Base-by-base conservation (phyloP, 495 filamentous ascomycete species). In the Aspergillus biplanus region DNA sequence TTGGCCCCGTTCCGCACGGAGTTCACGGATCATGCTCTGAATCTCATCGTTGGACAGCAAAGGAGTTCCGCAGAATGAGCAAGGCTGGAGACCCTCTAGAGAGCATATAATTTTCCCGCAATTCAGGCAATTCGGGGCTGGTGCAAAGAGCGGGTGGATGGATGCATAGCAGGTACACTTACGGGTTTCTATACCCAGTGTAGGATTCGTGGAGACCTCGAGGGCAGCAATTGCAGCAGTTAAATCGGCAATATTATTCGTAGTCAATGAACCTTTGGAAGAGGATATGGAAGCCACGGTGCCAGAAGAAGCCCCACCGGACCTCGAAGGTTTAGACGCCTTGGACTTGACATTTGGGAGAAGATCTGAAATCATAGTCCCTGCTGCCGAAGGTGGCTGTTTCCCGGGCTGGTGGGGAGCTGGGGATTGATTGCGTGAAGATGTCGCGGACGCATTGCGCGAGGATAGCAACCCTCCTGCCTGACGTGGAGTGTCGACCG, bases 101-200 rank as follows among this genome's bases (percentile, higher is more conserved):
- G 96, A 86, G 74, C 95, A 99, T 57, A 98, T 89, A n/a, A 99
- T 92, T 74, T 98, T 97, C 57, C 95, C 95, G 71, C 95, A 99
- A 65, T 84, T 87, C 18, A 95, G 79, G 65, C 95, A 99, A 71
- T 98, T 99, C 4, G 96, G 95, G 0, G 93, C 91, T 0, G 93
- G 91, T 9, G 83, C 84, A 11, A 97, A 87, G 9, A 97, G 80
- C 5, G 96, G 90, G 68, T 99, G 95, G 2, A 91, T 84, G 4
- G 89, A 82, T 0, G 90, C 95, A 63, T 92, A 90, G 78, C 95
- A 99, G 68, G 86, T 88, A 73, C 95, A 99, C 62, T 84, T 84
- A 42, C 89, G 84, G 12, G 83, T 75, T 50, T 81, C 76, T 6
- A 76, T 69, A 33, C 82, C 68, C 16, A 90, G 79, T 0, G 86